phyloP scores from a whole-genome alignment of 2,329 filamentous ascomycete species.

The Microcyclosporella mali region DNA sequence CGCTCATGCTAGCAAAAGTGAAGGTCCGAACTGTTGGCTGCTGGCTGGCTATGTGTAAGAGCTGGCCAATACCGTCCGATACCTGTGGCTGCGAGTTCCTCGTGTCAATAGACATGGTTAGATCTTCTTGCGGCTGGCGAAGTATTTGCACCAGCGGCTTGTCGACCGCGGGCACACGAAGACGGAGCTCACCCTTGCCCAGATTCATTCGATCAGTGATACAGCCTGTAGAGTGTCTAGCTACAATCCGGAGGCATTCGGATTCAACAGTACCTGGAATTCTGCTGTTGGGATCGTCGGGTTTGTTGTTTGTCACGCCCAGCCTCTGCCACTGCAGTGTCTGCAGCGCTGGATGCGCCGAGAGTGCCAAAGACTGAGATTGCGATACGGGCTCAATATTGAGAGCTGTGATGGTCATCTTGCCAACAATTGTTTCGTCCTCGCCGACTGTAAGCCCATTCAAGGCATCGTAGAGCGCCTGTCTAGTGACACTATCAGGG shows the following conservation, averaged over 20 bases:
- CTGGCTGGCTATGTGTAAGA: slow-evolving; percentile 51
- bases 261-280: slow-evolving; percentile 65
- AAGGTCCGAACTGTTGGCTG: slow-evolving; percentile 66
- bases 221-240: slow-evolving; percentile 66
- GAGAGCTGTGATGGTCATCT: slow-evolving; percentile 61
- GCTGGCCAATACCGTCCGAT: slow-evolving; percentile 56
- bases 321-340: slow-evolving; percentile 58
- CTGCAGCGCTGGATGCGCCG: slow-evolving; percentile 37
- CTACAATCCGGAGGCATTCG: slow-evolving; percentile 66
- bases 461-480: slow-evolving; percentile 64
- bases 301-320: slow-evolving; percentile 66
- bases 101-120: slow-evolving; percentile 64
- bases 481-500: slow-evolving; percentile 62
- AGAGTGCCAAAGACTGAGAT: slow-evolving; percentile 39
- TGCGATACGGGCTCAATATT: slow-evolving; percentile 53
- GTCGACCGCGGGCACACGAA: slow-evolving; percentile 36
- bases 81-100: slow-evolving; percentile 35
- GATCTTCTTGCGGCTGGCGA: slow-evolving; percentile 67
- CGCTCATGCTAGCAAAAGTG: slow-evolving; percentile 36
- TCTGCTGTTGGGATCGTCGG: slow-evolving; percentile 49
- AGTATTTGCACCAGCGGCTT: slow-evolving; percentile 59
- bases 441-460: slow-evolving; percentile 63
- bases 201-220: slow-evolving; percentile 80
- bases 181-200: slow-evolving; percentile 44
- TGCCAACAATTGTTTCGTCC: slow-evolving; percentile 64